Conservation (phyloP, 371 early-diverging fungal species). For the Conidiobolus incongruus region DNA sequence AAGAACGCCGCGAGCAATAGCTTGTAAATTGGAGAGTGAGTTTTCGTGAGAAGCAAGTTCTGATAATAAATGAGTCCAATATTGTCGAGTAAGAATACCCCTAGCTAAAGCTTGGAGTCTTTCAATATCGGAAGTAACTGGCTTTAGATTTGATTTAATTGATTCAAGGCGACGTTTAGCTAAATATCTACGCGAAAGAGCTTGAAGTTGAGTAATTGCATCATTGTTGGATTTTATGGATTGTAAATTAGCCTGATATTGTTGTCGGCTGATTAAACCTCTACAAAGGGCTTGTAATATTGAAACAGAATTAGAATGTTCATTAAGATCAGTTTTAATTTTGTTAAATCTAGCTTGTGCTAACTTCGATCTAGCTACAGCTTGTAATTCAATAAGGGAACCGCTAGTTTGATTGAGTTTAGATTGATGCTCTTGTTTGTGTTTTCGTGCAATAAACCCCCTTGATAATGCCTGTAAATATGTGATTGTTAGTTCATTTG, state of each 20-base stretch:
- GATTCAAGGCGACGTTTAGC: constrained; percentile 17
- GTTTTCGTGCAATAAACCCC: neutral
- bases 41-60: neutral
- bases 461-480: neutral
- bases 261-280: constrained; percentile 25
- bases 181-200: constrained; percentile 29
- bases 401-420: neutral
- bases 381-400: neutral
- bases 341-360: constrained; percentile 1
- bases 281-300: constrained; percentile 30
- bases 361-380: neutral
- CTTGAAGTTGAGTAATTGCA: constrained; percentile 30
- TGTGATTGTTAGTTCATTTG: neutral
- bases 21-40: neutral
- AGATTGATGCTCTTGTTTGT: neutral
- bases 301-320: constrained; percentile 13
- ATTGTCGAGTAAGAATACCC: constrained; percentile 1
- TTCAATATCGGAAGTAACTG: neutral
- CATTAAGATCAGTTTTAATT: constrained; percentile 6
- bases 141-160: constrained; percentile 10
- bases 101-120: neutral
- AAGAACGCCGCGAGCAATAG: constrained; percentile 3
- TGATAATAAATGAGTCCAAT: neutral
- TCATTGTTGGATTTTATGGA: constrained; percentile 12
- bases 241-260: constrained; percentile 17